A percentile compares a stretch with the other conserved stretches of the same genome.
phyloP scores from a whole-genome alignment of 1,284 basidiomycete species.

The Anthracocystis panici-leucophaei region DNA sequence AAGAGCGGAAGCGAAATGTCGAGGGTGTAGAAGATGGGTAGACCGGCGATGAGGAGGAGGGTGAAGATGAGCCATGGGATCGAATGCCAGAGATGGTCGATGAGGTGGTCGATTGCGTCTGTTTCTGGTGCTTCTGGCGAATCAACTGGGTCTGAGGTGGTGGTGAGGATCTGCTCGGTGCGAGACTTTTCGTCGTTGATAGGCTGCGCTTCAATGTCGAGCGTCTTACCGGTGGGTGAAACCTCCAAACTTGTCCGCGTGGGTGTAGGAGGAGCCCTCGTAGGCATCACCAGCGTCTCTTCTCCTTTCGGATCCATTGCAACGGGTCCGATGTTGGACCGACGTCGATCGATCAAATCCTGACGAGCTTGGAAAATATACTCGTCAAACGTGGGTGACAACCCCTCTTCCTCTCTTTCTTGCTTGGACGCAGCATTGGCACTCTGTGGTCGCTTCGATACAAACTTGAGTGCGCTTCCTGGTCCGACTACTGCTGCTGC shows the following conservation, averaged over 20 bases:
- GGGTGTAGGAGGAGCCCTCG: slow-evolving; percentile 19
- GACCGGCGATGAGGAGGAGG: slow-evolving; percentile 48
- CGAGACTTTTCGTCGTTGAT: too few relatives aligned
- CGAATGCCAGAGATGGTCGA: slow-evolving; percentile 34
- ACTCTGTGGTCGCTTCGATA: slow-evolving; percentile 16
- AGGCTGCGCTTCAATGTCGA: slow-evolving; percentile 10
- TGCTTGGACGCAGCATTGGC: slow-evolving; percentile 6
- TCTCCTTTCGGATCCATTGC: neutral
- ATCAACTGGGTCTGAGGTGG: too few relatives aligned
- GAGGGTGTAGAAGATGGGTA: slow-evolving; percentile 53
- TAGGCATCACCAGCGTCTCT: slow-evolving; percentile 33
- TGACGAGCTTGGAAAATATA: slow-evolving; percentile 24
- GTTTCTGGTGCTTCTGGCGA: slow-evolving; percentile 16
- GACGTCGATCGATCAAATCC: slow-evolving; percentile 9
- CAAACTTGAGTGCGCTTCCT: slow-evolving; percentile 9
- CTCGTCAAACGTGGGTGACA: slow-evolving; percentile 36
- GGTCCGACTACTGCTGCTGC: slow-evolving; percentile 3
- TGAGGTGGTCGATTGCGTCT: slow-evolving; percentile 57
- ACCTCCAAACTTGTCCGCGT: neutral
- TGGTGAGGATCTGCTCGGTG: too few relatives aligned
- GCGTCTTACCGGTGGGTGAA: neutral
- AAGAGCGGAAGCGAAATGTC: slow-evolving; percentile 61
- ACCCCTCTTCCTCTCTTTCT: neutral
- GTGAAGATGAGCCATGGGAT: slow-evolving; percentile 51
- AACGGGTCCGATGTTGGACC: neutral